Evolutionary conservation across 2,329 filamentous ascomycete genomes (phyloP).

Genomic region (Colletotrichum navitas): DNA sequence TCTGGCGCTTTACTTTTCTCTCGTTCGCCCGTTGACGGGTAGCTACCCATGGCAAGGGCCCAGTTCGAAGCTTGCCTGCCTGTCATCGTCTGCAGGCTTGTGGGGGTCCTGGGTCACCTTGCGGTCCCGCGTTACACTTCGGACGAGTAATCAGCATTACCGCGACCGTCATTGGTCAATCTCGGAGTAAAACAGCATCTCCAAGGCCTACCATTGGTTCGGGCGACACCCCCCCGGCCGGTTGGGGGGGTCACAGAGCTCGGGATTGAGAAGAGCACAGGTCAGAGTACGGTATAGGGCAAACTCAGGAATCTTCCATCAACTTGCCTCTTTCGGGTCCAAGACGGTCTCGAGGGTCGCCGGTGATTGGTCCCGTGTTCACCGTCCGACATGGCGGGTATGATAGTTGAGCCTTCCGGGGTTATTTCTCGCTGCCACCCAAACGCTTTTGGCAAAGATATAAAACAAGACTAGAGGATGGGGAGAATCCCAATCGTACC

Average conservation of each 20-base stretch:
- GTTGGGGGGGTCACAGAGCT: neutral
- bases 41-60: constrained; percentile 14
- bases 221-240: neutral
- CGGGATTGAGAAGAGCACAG: neutral
- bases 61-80: constrained; percentile 6
- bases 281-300: neutral
- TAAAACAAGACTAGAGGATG: neutral
- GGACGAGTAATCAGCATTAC: constrained; percentile 32
- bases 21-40: constrained; percentile 15
- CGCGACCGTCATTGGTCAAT: constrained; percentile 2
- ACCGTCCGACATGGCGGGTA: neutral
- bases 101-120: constrained; percentile 6
- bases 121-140: constrained; percentile 20
- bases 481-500: neutral
- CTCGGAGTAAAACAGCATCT: constrained; percentile 1
- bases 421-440: neutral
- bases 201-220: constrained; percentile 16
- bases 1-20: constrained; percentile 6
- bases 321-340: constrained; percentile 15
- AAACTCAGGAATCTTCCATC: constrained; percentile 14
- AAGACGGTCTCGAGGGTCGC: neutral
- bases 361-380: neutral
- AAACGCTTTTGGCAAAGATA: neutral
- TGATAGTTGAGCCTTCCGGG: constrained; percentile 18
- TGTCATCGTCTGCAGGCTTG: constrained; percentile 3